Evolutionary conservation across 2,329 filamentous ascomycete species (phyloP).

Genomic region (Colletotrichum limetticola): DNA sequence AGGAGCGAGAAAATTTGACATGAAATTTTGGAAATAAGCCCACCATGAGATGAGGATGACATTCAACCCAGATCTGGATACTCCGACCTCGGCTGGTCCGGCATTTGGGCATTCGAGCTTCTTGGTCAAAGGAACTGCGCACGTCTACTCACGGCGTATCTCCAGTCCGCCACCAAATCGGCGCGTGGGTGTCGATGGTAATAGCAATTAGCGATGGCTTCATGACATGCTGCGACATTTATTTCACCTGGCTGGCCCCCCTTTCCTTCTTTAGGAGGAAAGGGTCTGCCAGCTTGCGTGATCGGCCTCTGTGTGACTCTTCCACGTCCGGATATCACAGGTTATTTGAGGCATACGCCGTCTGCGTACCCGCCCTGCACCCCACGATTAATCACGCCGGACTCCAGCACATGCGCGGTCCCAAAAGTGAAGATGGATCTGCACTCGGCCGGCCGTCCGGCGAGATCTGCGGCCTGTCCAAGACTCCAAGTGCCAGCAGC

Average conservation of each 20-base stretch:
- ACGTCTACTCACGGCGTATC: conserved; percentile 4
- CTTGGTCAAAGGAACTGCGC: conserved; percentile 1
- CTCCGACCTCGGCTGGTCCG: conserved; percentile 30
- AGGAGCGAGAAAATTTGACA: not conserved
- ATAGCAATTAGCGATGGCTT: conserved; percentile 29
- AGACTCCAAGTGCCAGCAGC: conserved; percentile 16
- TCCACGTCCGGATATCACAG: conserved; percentile 24
- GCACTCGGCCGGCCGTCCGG: conserved; percentile 30
- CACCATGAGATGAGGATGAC: conserved; percentile 22
- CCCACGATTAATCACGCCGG: conserved; percentile 32
- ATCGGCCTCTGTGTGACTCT: conserved; percentile 28
- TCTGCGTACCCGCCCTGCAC: conserved; percentile 26
- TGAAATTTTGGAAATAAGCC: conserved; percentile 7
- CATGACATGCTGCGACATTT: conserved; percentile 25
- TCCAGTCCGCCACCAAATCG: conserved; percentile 16
- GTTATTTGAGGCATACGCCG: conserved; percentile 32
- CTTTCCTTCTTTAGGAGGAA: conserved; percentile 1
- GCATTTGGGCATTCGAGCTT: conserved; percentile 1
- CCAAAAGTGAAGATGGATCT: conserved; percentile 22
- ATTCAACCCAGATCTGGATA: conserved; percentile 17
- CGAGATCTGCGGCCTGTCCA: conserved; percentile 18
- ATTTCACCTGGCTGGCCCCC: not conserved
- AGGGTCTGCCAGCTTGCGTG: conserved; percentile 21
- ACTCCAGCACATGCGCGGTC: conserved; percentile 25
- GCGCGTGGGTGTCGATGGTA: conserved; percentile 23